Percentiles rank a stretch among this genome's conserved stretches.
Conservation (phyloP, 2,329 filamentous ascomycete species). For the Neoscytalidium dimidiatum region DNA sequence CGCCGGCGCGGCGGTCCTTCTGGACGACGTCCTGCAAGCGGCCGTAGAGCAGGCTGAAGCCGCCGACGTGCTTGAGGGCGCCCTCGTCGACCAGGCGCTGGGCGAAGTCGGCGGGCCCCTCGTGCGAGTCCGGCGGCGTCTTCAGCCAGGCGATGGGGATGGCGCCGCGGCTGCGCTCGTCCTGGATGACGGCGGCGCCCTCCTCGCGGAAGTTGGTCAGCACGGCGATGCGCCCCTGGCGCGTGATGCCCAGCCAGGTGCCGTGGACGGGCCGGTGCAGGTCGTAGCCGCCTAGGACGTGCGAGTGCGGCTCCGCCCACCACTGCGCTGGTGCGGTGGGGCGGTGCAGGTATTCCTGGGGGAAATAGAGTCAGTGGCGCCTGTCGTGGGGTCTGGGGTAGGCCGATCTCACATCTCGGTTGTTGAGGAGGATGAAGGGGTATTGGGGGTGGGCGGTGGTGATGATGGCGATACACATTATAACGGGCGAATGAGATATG, state of each 20-base stretch:
- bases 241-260: slow-evolving; percentile 66
- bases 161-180: slow-evolving; percentile 56
- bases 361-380: not conserved
- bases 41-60: slow-evolving; percentile 65
- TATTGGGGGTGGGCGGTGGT: slow-evolving; percentile 52
- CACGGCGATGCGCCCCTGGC: slow-evolving; percentile 61
- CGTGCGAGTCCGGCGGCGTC: slow-evolving; percentile 38
- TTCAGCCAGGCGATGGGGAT: slow-evolving; percentile 64
- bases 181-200: slow-evolving; percentile 42
- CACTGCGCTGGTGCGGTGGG: slow-evolving; percentile 61
- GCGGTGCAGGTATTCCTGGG: slow-evolving; percentile 61
- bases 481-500: not conserved
- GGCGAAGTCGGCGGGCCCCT: slow-evolving; percentile 54
- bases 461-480: slow-evolving; percentile 53
- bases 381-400: not conserved
- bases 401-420: slow-evolving; percentile 45
- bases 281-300: slow-evolving; percentile 64
- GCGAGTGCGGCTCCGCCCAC: slow-evolving; percentile 54
- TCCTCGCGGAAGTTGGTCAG: slow-evolving; percentile 66
- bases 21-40: slow-evolving; percentile 47
- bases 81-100: slow-evolving; percentile 56
- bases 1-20: not conserved
- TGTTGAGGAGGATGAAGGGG: slow-evolving; percentile 53
- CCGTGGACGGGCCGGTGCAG: slow-evolving; percentile 61
- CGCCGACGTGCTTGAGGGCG: slow-evolving; percentile 59